Conservation (phyloP, 805 yeast species). For the Wickerhamiella azyma region DNA sequence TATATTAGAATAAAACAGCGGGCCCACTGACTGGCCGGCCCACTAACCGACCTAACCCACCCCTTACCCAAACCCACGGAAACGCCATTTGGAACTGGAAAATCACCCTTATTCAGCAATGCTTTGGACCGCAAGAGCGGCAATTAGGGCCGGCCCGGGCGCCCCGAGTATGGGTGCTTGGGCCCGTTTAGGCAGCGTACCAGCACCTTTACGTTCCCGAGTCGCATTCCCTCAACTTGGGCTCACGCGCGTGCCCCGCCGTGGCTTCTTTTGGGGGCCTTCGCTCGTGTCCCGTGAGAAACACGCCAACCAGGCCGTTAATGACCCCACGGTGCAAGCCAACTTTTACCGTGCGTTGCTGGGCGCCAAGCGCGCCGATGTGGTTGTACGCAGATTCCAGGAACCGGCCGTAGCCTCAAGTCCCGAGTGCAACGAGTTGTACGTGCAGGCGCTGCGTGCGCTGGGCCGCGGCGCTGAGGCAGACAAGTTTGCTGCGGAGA, state of each 20-base stretch:
- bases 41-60: no score
- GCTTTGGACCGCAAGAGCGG: no score
- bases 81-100: no score
- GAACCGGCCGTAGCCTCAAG: constrained; percentile 84
- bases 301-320: constrained; percentile 64
- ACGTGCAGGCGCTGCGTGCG: constrained; percentile 66
- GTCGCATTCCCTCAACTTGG: no score
- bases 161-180: no score
- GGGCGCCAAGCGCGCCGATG: constrained; percentile 81
- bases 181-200: no score
- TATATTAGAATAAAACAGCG: no score
- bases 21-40: no score
- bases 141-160: no score
- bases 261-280: not conserved
- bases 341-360: constrained; percentile 65
- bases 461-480: constrained; percentile 61
- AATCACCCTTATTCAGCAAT: no score
- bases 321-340: constrained; percentile 63
- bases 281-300: constrained; percentile 60
- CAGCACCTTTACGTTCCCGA: no score
- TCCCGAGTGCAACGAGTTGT: constrained; percentile 63
- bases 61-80: no score
- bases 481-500: constrained; percentile 19
- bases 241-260: not conserved
- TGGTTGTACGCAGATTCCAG: constrained; percentile 88